Conservation (phyloP, 495 filamentous ascomycete genomes). For the Hamigera avellanea region DNA sequence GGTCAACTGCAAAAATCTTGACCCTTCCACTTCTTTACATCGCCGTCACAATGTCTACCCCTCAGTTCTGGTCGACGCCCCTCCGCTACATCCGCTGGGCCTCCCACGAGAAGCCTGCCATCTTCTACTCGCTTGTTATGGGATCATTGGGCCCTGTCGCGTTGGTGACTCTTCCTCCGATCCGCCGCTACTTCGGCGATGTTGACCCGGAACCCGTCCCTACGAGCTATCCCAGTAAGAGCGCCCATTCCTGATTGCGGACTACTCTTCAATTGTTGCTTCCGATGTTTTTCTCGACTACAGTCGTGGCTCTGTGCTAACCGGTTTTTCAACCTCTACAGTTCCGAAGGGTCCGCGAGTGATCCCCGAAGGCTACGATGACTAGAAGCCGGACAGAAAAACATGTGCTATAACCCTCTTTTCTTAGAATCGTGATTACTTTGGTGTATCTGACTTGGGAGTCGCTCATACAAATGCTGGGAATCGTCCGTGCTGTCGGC, state of each 20-base stretch:
- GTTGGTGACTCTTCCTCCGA: constrained; percentile 55
- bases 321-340: constrained; percentile 16
- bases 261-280: neutral
- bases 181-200: constrained; percentile 59
- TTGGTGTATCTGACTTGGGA: constrained; percentile 15
- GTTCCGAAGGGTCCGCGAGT: constrained; percentile 67
- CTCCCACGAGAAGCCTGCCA: constrained; percentile 71
- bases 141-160: constrained; percentile 59
- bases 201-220: constrained; percentile 59
- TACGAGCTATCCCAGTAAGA: constrained; percentile 81
- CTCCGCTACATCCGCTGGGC: constrained; percentile 80
- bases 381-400: constrained; percentile 27
- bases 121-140: constrained; percentile 72
- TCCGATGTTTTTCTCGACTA: too few relatives aligned
- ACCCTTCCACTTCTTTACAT: constrained; percentile 7
- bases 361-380: constrained; percentile 66
- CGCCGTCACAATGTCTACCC: constrained; percentile 46
- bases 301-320: constrained; percentile 2
- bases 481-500: too few relatives aligned
- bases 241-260: too few relatives aligned
- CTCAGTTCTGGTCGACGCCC: constrained; percentile 73
- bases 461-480: too few relatives aligned
- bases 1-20: constrained; percentile 8
- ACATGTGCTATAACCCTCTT: neutral
- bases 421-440: constrained; percentile 1